Evolutionary conservation across 768 basidiomycete species (phyloP).

Genomic region (Mycena epipterygia): DNA sequence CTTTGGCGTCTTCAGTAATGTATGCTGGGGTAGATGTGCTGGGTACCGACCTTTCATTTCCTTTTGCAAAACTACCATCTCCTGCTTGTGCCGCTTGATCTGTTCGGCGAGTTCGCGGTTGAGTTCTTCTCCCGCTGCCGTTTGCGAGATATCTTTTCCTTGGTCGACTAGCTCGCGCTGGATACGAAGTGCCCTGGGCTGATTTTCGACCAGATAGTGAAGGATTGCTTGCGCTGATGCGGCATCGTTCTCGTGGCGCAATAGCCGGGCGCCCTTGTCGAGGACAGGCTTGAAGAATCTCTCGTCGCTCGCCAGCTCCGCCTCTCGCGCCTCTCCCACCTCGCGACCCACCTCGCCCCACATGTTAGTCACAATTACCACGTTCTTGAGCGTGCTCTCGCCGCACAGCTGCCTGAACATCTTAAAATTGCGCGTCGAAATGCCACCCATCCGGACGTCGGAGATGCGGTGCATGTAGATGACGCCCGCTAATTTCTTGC

Average conservation of each 20-base stretch:
- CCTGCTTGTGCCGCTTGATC: conserved; percentile 60
- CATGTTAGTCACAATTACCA: conserved; percentile 68
- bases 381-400: conserved; percentile 60
- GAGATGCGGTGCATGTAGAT: conserved; percentile 59
- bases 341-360: conserved; percentile 59
- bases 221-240: conserved; percentile 59
- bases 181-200: conserved; percentile 62
- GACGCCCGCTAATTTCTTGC: conserved; percentile 62
- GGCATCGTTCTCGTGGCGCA: conserved; percentile 52
- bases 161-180: conserved; percentile 69
- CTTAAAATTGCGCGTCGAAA: conserved; percentile 63
- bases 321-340: conserved; percentile 55
- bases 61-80: conserved; percentile 58
- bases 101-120: conserved; percentile 63
- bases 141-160: conserved; percentile 62
- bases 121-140: conserved; percentile 67
- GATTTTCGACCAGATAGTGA: conserved; percentile 54
- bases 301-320: conserved; percentile 50
- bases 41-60: conserved; percentile 55
- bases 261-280: conserved; percentile 54
- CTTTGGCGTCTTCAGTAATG: no score
- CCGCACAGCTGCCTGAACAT: conserved; percentile 70
- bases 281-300: conserved; percentile 60
- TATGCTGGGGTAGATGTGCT: no score
- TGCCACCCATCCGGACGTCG: conserved; percentile 56